Evolutionary conservation across 2,329 filamentous ascomycete genomes (phyloP), one percentile per base, ranked within the genome.

Genomic region (Dendryphion nanum): DNA sequence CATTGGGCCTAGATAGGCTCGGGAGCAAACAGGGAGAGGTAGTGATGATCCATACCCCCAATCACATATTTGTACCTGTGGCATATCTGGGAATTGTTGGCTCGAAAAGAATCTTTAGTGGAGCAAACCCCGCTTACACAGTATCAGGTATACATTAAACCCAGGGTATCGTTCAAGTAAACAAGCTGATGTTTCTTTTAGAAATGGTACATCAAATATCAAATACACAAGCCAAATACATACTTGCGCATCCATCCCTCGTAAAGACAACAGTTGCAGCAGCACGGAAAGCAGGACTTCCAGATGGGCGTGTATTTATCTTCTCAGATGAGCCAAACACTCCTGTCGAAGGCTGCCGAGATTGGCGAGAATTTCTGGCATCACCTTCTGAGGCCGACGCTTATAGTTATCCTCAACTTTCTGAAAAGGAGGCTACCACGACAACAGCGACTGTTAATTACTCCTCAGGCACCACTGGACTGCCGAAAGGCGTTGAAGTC

Each of bases 121-220:
- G 74, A 15, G 73, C 70, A 4, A 79, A 78, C 49, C 75, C 76
- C 12, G 63, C 64, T 7, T 78, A 76, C 46, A 77, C 73, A 1
- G 59, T 70, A 12, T 61, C 65, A 40, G 73, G 73, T 73, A 50
- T 45, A 64, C 46, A 7, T 19, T 7, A 33, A 12, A 7, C 2
- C 10, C 16, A 2, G 4, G 2, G 6, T 6, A 14, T 16, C 7
- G 8, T 37, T 14, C 5, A 28, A 26, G 28, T 35, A 10, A 21
- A 30, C n/a, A 20, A 18, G 16, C n/a, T 15, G 42, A 57, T 23
- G 54, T 24, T 6, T 14, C 3, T 13, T 6, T 4, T 23, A 64
- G 62, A 66, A 47, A 56, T 64, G 49, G 47, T 50, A 16, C 54
- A 66, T 31, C 62, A 66, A 47, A 44, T 64, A 13, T 47, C 49